phyloP scores from a whole-genome alignment of 2,329 filamentous ascomycete species.

The Talaromyces sp. region DNA sequence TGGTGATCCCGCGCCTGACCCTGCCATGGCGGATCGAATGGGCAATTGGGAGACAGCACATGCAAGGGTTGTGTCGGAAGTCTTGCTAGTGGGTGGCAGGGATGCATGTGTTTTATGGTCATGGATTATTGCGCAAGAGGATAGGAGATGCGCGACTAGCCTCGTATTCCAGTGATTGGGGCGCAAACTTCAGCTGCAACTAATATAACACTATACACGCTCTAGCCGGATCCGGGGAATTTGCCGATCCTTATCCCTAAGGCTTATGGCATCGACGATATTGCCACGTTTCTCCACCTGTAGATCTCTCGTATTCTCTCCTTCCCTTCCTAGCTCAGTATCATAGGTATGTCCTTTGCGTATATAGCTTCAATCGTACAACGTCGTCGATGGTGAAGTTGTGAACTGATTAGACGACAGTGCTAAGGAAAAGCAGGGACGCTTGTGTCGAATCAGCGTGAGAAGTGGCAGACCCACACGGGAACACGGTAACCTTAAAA shows the following conservation, averaged over 20 bases:
- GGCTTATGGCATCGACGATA: neutral
- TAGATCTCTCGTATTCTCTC: neutral
- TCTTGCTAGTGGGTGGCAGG: neutral
- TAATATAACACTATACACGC: neutral
- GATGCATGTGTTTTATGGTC: neutral
- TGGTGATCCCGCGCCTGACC: neutral
- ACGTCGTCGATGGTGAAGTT: no score
- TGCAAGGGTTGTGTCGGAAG: neutral
- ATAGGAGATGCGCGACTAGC: no score
- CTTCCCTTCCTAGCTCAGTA: no score
- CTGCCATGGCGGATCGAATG: neutral
- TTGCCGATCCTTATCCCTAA: neutral
- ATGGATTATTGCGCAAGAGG: neutral
- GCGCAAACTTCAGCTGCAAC: neutral
- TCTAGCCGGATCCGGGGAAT: neutral
- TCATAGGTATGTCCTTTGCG: no score
- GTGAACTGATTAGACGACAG: no score
- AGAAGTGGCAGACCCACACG: no score
- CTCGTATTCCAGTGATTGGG: neutral
- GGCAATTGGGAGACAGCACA: neutral
- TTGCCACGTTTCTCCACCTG: neutral
- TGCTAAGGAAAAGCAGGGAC: no score
- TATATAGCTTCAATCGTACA: no score
- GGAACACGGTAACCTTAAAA: no score
- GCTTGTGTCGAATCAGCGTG: no score